These are phyloP conservation scores for Colletotrichum cereale DNA, from an alignment of 2,329 filamentous ascomycete species.

Conservation along the genomic window DNA sequence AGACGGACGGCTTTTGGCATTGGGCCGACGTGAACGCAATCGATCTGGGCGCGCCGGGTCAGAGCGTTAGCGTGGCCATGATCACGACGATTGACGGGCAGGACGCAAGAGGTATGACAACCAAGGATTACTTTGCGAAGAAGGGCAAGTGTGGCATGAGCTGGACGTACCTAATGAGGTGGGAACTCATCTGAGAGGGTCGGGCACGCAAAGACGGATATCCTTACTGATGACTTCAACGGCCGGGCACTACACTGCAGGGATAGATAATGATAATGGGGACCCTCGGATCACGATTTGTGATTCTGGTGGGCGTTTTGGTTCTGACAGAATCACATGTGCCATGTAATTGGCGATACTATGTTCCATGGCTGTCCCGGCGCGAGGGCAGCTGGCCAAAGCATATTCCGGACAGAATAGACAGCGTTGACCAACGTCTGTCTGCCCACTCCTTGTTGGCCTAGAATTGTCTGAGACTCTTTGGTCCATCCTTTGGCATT, in stretches of 20 bases:
- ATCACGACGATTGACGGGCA: conserved; percentile 64
- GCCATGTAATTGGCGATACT: neutral
- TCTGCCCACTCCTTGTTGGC: neutral
- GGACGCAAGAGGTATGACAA: conserved; percentile 63
- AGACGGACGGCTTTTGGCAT: conserved; percentile 84
- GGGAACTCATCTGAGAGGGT: conserved; percentile 59
- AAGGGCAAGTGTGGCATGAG: conserved; percentile 59
- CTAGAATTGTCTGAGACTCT: neutral
- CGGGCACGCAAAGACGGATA: neutral
- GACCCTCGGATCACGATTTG: neutral
- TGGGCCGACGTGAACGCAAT: conserved; percentile 80
- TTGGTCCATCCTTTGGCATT: neutral
- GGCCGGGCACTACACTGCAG: conserved; percentile 14
- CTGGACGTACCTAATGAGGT: conserved; percentile 59
- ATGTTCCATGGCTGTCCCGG: no score
- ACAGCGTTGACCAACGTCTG: no score
- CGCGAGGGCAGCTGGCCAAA: neutral
- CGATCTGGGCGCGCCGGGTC: conserved; percentile 76
- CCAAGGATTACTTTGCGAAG: conserved; percentile 59
- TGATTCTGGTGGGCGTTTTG: neutral
- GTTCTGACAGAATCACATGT: neutral
- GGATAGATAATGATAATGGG: conserved; percentile 32
- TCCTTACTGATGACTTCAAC: conserved; percentile 17
- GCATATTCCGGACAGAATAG: neutral
- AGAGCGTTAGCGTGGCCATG: conserved; percentile 74